Percentiles rank a stretch among this genome's conserved stretches.
Conservation (phyloP, 306 rosid species). For the Macrotyloma uniflorum region DNA sequence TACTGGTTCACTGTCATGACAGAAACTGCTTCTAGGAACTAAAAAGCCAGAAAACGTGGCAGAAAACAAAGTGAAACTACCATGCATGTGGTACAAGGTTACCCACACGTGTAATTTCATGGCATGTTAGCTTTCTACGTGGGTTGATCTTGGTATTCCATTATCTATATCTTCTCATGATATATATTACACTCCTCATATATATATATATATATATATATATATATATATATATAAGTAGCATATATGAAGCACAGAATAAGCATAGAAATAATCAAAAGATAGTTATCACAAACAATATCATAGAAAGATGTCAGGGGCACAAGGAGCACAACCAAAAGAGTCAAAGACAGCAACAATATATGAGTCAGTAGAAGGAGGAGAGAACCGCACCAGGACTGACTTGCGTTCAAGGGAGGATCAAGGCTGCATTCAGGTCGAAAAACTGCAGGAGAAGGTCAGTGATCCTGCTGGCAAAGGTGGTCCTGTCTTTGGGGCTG, state of each 20-base stretch:
- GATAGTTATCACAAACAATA: neutral
- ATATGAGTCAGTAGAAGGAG: slow-evolving; percentile 67
- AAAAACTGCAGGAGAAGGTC: slow-evolving; percentile 74
- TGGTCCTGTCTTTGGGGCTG: slow-evolving; percentile 83
- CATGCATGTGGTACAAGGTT: slow-evolving; percentile 18
- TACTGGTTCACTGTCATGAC: neutral
- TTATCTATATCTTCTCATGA: neutral
- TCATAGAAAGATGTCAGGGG: slow-evolving; percentile 63
- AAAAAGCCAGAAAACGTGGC: slow-evolving; percentile 27
- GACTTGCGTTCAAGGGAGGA: slow-evolving; percentile 61
- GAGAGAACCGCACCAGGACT: slow-evolving; percentile 67
- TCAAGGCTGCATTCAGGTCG: slow-evolving; percentile 72
- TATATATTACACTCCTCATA: too few species aligned
- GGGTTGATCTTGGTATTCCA: neutral
- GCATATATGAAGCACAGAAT: too few species aligned
- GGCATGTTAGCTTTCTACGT: slow-evolving; percentile 23
- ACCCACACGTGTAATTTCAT: slow-evolving; percentile 33
- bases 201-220: too few species aligned
- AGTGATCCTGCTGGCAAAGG: slow-evolving; percentile 69
- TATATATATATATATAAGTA: too few species aligned
- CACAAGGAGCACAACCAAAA: slow-evolving; percentile 81
- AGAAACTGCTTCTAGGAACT: neutral
- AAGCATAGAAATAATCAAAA: neutral
- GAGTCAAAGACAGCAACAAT: slow-evolving; percentile 67
- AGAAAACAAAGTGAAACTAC: neutral